Conservation (phyloP, 1,139 yeast genomes). For the Hyphopichia buzzinii region DNA sequence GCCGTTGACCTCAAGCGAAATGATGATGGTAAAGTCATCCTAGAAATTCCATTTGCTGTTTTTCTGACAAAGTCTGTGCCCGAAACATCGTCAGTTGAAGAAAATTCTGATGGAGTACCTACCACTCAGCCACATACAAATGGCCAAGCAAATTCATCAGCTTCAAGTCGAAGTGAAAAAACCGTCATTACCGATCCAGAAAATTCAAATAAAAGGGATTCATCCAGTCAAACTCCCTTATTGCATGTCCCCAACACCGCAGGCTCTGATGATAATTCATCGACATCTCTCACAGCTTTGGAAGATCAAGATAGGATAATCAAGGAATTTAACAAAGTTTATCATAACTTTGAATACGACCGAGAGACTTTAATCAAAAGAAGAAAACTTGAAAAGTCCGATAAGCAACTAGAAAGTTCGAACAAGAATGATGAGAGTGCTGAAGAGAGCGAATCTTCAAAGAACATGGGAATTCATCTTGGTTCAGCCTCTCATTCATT, state of each 20-base stretch:
- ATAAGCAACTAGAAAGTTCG: slow-evolving; percentile 58
- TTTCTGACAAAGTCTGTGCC: slow-evolving; percentile 13
- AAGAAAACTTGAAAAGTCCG: slow-evolving; percentile 76
- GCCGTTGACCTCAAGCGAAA: slow-evolving; percentile 14
- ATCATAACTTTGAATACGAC: slow-evolving; percentile 84
- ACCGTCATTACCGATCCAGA: no score
- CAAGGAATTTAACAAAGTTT: slow-evolving; percentile 54
- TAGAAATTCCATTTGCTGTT: slow-evolving; percentile 29
- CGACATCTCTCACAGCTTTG: slow-evolving; percentile 10
- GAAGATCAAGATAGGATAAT: slow-evolving; percentile 41
- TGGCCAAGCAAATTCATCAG: no score
- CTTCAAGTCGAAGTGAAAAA: no score
- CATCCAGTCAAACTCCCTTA: background rate
- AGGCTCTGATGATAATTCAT: background rate
- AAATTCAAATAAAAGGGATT: background rate
- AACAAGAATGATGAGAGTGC: slow-evolving; percentile 7
- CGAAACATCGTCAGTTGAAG: no score
- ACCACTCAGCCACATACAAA: no score
- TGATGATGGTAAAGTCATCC: slow-evolving; percentile 27
- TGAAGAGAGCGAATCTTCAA: slow-evolving; percentile 1
- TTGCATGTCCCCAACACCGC: background rate
- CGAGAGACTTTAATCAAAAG: slow-evolving; percentile 74
- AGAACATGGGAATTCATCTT: slow-evolving; percentile 39
- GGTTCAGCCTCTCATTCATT: slow-evolving; percentile 85
- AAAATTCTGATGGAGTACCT: no score